A percentile compares a stretch with the other conserved stretches of the same genome.
phyloP scores from a whole-genome alignment of 305 asterid genomes.

The Solanum hybrid region DNA sequence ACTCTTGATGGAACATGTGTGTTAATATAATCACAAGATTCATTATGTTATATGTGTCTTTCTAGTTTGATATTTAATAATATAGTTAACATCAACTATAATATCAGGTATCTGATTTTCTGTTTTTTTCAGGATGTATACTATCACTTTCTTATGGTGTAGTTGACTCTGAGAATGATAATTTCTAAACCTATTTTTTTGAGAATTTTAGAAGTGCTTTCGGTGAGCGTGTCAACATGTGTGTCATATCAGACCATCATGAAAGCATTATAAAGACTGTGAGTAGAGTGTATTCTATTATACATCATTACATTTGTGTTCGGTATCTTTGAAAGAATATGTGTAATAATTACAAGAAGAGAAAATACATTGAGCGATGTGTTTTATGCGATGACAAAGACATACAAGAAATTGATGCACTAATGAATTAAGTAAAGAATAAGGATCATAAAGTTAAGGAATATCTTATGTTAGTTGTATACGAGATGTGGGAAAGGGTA shows the following conservation, averaged over 20 bases:
- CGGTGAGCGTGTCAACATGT: not conserved
- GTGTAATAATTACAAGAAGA: not conserved
- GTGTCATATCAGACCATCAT: not conserved
- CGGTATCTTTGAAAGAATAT: not conserved
- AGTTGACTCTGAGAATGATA: not conserved
- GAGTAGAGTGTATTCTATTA: not conserved
- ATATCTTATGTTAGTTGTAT: not conserved
- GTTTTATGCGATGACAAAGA: not conserved
- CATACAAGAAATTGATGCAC: not conserved
- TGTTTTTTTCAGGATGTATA: not conserved
- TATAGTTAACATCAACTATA: not conserved
- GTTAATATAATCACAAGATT: not conserved
- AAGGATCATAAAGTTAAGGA: not conserved
- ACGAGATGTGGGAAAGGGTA: not conserved
- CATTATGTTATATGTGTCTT: not conserved
- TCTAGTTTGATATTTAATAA: too few relatives aligned
- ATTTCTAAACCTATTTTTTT: too few relatives aligned
- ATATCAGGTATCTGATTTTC: not conserved
- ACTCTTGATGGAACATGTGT: not conserved
- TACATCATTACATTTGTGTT: not conserved
- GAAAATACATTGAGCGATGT: not conserved
- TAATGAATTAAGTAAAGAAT: not conserved
- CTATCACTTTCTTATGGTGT: not conserved
- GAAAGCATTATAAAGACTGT: not conserved
- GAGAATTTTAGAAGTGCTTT: too few relatives aligned